Conservation (phyloP, 1,284 basidiomycete genomes). For the Cutaneotrichosporon cutaneum region DNA sequence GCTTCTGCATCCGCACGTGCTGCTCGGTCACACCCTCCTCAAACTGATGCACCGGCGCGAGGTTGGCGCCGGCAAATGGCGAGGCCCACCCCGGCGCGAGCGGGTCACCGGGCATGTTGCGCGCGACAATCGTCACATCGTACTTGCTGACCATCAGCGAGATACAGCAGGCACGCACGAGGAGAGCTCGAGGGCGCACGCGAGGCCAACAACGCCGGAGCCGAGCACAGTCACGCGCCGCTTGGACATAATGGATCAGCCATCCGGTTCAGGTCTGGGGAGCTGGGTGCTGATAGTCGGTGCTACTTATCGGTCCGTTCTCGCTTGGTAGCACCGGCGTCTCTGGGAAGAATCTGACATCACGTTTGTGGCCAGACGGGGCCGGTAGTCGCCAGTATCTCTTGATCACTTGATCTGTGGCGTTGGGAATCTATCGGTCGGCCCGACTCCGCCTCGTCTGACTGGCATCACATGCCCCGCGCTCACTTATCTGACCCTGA, state of each 20-base stretch:
- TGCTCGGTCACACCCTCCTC: slow-evolving; percentile 1
- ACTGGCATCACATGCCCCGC: no score
- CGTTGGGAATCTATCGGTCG: no score
- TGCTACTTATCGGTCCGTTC: background rate
- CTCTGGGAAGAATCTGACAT: no score
- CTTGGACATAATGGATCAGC: background rate
- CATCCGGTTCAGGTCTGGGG: background rate
- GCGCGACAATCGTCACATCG: background rate
- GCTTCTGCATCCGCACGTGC: background rate
- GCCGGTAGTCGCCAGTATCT: no score
- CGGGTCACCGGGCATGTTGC: slow-evolving; percentile 3
- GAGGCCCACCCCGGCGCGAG: background rate
- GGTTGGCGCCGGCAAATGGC: background rate
- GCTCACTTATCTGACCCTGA: no score
- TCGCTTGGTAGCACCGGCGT: background rate
- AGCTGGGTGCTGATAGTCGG: background rate
- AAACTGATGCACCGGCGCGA: background rate
- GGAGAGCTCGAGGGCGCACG: slow-evolving; percentile 4
- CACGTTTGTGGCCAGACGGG: no score
- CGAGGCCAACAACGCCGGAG: background rate
- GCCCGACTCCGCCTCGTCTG: no score
- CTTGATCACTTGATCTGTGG: no score
- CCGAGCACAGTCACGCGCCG: background rate
- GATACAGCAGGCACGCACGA: background rate
- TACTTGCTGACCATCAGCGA: background rate